Conservation (phyloP, 2,329 filamentous ascomycete genomes). For the Phialophora expanda region DNA sequence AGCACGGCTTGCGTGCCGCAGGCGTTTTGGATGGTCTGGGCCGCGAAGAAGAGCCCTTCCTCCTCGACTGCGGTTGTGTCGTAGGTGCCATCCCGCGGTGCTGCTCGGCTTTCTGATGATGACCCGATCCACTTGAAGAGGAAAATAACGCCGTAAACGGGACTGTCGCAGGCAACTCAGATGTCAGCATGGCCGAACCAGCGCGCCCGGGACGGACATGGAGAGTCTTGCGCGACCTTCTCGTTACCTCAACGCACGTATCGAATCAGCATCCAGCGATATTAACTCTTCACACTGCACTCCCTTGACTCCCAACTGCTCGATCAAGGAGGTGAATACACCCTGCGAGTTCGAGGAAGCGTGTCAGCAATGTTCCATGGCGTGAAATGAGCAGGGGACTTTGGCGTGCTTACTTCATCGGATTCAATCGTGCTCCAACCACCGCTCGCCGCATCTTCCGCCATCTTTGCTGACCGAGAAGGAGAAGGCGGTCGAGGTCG, state of each 20-base stretch:
- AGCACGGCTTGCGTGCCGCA: slow-evolving; percentile 96
- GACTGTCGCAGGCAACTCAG: slow-evolving; percentile 52
- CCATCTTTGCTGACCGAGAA: slow-evolving; percentile 54
- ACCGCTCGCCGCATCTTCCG: slow-evolving; percentile 57
- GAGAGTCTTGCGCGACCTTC: slow-evolving; percentile 27
- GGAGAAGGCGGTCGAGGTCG: not conserved
- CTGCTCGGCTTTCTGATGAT: slow-evolving; percentile 68
- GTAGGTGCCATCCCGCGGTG: slow-evolving; percentile 80
- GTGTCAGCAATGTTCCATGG: slow-evolving; percentile 17
- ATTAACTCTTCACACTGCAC: slow-evolving; percentile 98
- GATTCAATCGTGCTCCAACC: slow-evolving; percentile 99
- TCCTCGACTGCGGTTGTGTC: slow-evolving; percentile 75
- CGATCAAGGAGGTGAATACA: slow-evolving; percentile 95
- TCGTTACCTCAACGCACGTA: slow-evolving; percentile 51
- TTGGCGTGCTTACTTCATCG: slow-evolving; percentile 74
- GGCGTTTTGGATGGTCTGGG: slow-evolving; percentile 97
- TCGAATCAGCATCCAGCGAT: slow-evolving; percentile 74
- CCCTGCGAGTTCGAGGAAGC: slow-evolving; percentile 60
- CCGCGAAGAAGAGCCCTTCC: slow-evolving; percentile 75
- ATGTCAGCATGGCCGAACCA: slow-evolving; percentile 23
- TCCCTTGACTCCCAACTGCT: slow-evolving; percentile 86
- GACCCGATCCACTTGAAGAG: slow-evolving; percentile 80
- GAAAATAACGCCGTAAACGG: slow-evolving; percentile 95
- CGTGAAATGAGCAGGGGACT: not conserved
- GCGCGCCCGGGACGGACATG: slow-evolving; percentile 1